phyloP scores from a whole-genome alignment of 2,329 filamentous ascomycete species.

The Pseudogymnoascus sp. region DNA sequence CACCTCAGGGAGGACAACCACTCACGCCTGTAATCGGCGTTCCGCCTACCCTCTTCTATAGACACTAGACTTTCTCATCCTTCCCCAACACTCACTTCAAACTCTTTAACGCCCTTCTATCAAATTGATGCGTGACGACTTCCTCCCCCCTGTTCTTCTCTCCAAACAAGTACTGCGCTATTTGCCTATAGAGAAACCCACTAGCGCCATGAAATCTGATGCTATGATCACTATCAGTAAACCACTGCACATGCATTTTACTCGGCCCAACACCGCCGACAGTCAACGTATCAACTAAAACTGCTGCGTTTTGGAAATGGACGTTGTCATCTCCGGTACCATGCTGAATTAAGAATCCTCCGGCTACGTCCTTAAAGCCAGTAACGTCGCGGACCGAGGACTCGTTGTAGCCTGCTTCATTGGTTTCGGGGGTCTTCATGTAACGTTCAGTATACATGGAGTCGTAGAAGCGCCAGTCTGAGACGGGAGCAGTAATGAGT shows the following conservation, averaged over 20 bases:
- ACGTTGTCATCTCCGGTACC: constrained; percentile 64
- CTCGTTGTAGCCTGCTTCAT: constrained; percentile 50
- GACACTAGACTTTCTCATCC: neutral
- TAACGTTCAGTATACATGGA: constrained; percentile 64
- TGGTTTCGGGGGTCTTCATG: constrained; percentile 54
- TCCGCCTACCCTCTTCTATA: neutral
- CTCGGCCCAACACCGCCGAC: constrained; percentile 48
- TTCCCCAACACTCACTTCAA: neutral
- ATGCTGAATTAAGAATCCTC: constrained; percentile 54
- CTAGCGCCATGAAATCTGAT: constrained; percentile 50
- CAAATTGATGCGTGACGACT: constrained; percentile 19
- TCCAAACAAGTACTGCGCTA: constrained; percentile 51
- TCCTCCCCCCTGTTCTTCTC: constrained; percentile 46
- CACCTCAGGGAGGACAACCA: neutral
- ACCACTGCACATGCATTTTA: constrained; percentile 55
- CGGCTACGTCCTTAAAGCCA: constrained; percentile 54
- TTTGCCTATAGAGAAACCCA: constrained; percentile 51
- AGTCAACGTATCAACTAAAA: constrained; percentile 52
- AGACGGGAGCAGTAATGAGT: constrained; percentile 56
- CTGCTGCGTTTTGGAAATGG: constrained; percentile 59
- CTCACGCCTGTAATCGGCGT: neutral
- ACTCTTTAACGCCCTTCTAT: constrained; percentile 11
- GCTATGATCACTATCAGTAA: constrained; percentile 56
- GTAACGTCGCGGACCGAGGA: constrained; percentile 48
- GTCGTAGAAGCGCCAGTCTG: constrained; percentile 64